A percentile compares a stretch with the other conserved stretches of the same genome.
Conservation (phyloP, 768 basidiomycete genomes). For the Russula sp. region DNA sequence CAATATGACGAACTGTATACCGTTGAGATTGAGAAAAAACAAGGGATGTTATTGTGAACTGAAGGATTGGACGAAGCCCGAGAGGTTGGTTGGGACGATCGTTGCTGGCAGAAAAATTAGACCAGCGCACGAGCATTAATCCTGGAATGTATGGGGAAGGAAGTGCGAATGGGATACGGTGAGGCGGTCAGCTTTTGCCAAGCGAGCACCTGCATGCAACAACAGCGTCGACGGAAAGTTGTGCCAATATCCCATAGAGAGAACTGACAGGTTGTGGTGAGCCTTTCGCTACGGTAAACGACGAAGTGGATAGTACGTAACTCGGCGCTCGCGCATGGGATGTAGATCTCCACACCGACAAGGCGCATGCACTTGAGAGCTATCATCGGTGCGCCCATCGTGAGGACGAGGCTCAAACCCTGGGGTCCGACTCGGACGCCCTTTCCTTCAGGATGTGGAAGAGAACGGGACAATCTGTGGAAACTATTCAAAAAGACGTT, state of each 20-base stretch:
- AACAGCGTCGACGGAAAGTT: background rate
- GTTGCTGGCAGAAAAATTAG: background rate
- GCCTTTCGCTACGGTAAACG: background rate
- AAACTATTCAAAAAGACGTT: constrained; percentile 15
- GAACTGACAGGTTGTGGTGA: background rate
- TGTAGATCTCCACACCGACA: background rate
- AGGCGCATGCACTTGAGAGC: constrained; percentile 8
- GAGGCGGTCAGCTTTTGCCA: background rate
- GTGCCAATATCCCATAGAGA: too few species aligned
- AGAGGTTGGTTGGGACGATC: background rate
- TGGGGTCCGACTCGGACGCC: background rate
- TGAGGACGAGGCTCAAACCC: background rate
- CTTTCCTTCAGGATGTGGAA: constrained; percentile 8
- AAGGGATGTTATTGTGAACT: constrained; percentile 3
- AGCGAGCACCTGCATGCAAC: constrained; percentile 4
- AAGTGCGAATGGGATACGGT: background rate
- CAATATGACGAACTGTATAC: background rate
- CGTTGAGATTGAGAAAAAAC: background rate
- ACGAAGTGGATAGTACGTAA: background rate
- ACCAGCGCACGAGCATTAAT: background rate
- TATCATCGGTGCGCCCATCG: constrained; percentile 3
- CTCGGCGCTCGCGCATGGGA: background rate
- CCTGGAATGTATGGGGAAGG: background rate
- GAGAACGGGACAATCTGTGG: constrained; percentile 12
- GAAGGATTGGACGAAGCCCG: background rate